Base-by-base conservation (phyloP, 352 stramenopile species). In the Pythium oligandrum region DNA sequence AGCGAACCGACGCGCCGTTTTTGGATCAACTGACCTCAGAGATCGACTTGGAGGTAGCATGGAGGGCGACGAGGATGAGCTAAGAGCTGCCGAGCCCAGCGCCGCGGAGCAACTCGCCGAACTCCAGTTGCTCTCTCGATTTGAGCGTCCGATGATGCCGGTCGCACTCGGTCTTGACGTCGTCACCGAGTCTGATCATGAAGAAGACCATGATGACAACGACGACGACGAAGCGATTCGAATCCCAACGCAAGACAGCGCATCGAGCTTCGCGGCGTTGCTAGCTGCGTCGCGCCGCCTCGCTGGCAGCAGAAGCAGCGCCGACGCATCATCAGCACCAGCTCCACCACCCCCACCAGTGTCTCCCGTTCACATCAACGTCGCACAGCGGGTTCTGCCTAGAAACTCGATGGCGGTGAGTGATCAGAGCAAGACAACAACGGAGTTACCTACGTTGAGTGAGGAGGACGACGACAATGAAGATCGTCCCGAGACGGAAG, bases 61-160 rank as follows among this genome's bases (percentile, higher is more conserved):
- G 39, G 12, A 12, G 39, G 12, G 12, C 39, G 39, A 43, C 39
- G 39, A 43, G 9, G 39, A n/a, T 43, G 39, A 9, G 9, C 12
- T n/a, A 43, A 43, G 9, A n/a, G 39, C 39, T 43, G 9, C 39
- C 4, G 53, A 39, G 11, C 45, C 8, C 35, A 38, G 36, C 37
- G 31, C 35, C n/a, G 44, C 64, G 35, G 66, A 80, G 32, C 69
- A 79, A 17, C 59, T 82, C 50, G 64, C 59, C 9, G 71, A 84
- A 40, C 73, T 84, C 8, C 64, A 71, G 12, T 33, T 84, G 31
- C 60, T 84, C 30, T 57, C 68, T 48, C 68, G 73, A 45, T 63
- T 59, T 0, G 68, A 78, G 49, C 61, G 73, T 26, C 17, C 17
- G 53, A 70, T 9, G 37, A 31, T 32, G 51, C 11, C 3, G 38